Percentiles rank a stretch among this genome's conserved stretches.
Evolutionary conservation across 2,329 filamentous ascomycete species (phyloP).

Genomic region (Stylonectria norvegica): DNA sequence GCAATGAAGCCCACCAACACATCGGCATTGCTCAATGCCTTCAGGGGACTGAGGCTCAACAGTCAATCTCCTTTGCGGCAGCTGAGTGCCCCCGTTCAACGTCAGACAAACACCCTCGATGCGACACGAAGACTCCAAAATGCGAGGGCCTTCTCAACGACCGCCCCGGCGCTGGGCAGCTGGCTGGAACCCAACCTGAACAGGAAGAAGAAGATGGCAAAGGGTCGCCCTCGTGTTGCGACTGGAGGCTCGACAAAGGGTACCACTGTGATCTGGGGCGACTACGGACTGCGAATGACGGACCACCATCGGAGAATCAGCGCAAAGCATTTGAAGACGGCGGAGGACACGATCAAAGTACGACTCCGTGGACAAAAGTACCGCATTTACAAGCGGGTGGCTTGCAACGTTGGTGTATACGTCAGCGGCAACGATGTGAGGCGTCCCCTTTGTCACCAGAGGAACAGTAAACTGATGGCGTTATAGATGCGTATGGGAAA

Average conservation of each 20-base stretch:
- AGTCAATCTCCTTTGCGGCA: constrained; percentile 39
- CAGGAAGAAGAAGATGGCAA: constrained; percentile 84
- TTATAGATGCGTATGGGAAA: constrained; percentile 90
- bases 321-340: constrained; percentile 80
- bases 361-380: constrained; percentile 89
- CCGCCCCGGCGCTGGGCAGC: constrained; percentile 54
- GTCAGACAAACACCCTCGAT: constrained; percentile 28
- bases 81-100: constrained; percentile 31
- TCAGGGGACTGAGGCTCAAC: constrained; percentile 48
- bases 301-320: constrained; percentile 92
- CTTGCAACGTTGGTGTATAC: constrained; percentile 92
- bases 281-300: constrained; percentile 89
- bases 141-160: constrained; percentile 70
- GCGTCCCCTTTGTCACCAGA: not conserved
- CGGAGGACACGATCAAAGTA: constrained; percentile 88
- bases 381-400: constrained; percentile 84
- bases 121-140: constrained; percentile 39
- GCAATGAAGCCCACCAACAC: constrained; percentile 46
- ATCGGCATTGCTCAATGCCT: constrained; percentile 47
- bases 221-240: constrained; percentile 81
- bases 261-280: constrained; percentile 93
- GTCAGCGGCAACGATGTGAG: constrained; percentile 86
- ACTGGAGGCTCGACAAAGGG: constrained; percentile 90
- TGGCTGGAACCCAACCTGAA: constrained; percentile 79
- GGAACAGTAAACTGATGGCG: constrained; percentile 17